Conservation (phyloP, 176 grass and related monocot genomes). For the Oryza rufipogon region DNA sequence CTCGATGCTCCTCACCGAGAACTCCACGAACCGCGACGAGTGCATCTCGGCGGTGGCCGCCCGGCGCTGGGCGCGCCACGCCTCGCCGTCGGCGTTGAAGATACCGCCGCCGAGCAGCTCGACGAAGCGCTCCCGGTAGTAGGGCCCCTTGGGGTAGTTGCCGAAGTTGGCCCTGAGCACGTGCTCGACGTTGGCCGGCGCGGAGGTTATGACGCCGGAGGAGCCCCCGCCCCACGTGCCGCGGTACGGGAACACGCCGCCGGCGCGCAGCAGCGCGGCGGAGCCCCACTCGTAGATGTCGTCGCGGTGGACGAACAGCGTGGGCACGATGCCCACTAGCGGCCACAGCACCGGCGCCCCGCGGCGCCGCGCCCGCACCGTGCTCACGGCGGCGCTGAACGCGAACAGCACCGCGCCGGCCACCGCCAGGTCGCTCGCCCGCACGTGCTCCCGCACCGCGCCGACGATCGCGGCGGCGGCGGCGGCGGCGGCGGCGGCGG, state of each 20-base stretch:
- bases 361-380: constrained; percentile 22
- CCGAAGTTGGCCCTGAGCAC: constrained; percentile 68
- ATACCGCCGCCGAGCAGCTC: constrained; percentile 90
- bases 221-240: constrained; percentile 69
- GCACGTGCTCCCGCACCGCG: constrained; percentile 22
- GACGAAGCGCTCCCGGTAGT: constrained; percentile 80
- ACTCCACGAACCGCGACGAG: constrained; percentile 62
- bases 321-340: constrained; percentile 65
- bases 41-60: constrained; percentile 82
- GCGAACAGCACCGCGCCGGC: constrained; percentile 51
- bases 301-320: constrained; percentile 53
- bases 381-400: constrained; percentile 40
- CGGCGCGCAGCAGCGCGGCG: constrained; percentile 22
- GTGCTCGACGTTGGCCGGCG: constrained; percentile 81
- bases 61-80: constrained; percentile 73
- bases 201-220: constrained; percentile 59
- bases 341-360: constrained; percentile 81
- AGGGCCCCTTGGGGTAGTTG: constrained; percentile 87
- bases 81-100: constrained; percentile 78
- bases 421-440: constrained; percentile 45
- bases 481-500: background rate
- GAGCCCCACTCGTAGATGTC: constrained; percentile 69
- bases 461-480: background rate
- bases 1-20: constrained; percentile 54
- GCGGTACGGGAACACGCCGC: constrained; percentile 83